Percentiles rank a stretch among this genome's conserved stretches.
These are phyloP conservation scores for Pestalotiopsis sp. DNA, from an alignment of 2,329 filamentous ascomycete species.

Conservation along the genomic window DNA sequence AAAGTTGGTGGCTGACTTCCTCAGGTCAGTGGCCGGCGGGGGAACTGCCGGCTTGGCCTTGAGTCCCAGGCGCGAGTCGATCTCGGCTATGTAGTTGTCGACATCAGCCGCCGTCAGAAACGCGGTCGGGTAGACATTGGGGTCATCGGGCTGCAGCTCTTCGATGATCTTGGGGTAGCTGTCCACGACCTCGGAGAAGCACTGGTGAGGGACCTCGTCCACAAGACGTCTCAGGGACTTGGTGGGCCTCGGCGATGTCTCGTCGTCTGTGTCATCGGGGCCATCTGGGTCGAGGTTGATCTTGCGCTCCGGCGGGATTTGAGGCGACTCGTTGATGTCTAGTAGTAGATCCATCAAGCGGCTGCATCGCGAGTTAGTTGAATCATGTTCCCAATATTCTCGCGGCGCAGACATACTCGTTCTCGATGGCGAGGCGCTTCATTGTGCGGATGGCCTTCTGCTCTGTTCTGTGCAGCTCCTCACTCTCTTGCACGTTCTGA, in stretches of 20 bases:
- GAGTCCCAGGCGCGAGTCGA: slow-evolving; percentile 56
- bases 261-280: slow-evolving; percentile 40
- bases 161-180: slow-evolving; percentile 61
- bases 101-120: slow-evolving; percentile 73
- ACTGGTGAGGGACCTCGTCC: slow-evolving; percentile 52
- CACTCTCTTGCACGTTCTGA: slow-evolving; percentile 76
- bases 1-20: slow-evolving; percentile 41
- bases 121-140: slow-evolving; percentile 59
- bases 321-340: slow-evolving; percentile 83
- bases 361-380: slow-evolving; percentile 47
- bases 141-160: slow-evolving; percentile 52
- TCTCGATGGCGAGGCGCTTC: slow-evolving; percentile 84
- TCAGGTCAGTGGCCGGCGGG: slow-evolving; percentile 43
- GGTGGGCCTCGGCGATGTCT: slow-evolving; percentile 41
- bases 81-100: slow-evolving; percentile 71
- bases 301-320: slow-evolving; percentile 74
- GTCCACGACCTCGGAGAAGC: slow-evolving; percentile 58
- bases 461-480: slow-evolving; percentile 79
- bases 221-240: slow-evolving; percentile 56
- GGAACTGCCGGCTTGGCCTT: slow-evolving; percentile 53
- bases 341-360: slow-evolving; percentile 86
- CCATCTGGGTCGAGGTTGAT: slow-evolving; percentile 65
- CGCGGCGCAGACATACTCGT: slow-evolving; percentile 69
- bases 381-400: slow-evolving; percentile 16
- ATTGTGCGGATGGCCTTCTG: slow-evolving; percentile 80